These are phyloP conservation scores for Stagonosporopsis tanaceti DNA, from an alignment of 2,329 filamentous ascomycete species.

Conservation along the genomic window DNA sequence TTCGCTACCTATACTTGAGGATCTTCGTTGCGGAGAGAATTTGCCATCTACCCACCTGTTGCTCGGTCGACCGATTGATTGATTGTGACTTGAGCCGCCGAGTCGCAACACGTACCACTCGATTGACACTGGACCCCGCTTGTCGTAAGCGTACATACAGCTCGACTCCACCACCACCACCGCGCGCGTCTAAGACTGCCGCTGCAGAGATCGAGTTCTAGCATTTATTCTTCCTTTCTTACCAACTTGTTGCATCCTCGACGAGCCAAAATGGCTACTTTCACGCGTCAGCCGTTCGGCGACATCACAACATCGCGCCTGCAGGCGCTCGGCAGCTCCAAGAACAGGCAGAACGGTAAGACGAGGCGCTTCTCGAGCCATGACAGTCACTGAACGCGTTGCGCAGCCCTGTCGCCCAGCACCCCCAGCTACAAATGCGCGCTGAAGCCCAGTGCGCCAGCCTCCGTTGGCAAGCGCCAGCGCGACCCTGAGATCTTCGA, in stretches of 20 bases:
- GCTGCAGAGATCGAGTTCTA: neutral
- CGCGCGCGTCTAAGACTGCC: conserved; percentile 1
- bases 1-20: neutral
- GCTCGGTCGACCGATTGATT: conserved; percentile 9
- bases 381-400: conserved; percentile 31
- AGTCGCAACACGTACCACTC: conserved; percentile 4
- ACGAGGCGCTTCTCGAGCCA: neutral
- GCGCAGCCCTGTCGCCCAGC: conserved; percentile 37
- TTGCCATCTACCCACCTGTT: conserved; percentile 8
- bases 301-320: conserved; percentile 74
- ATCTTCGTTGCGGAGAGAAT: neutral
- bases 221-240: neutral
- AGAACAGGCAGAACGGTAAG: conserved; percentile 75
- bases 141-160: conserved; percentile 2
- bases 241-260: neutral
- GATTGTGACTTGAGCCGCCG: neutral
- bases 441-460: conserved; percentile 38
- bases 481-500: conserved; percentile 55
- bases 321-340: conserved; percentile 75
- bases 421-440: conserved; percentile 42
- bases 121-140: conserved; percentile 1
- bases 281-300: conserved; percentile 75
- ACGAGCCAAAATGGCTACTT: conserved; percentile 50
- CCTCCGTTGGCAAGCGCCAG: conserved; percentile 55
- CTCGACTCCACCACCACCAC: conserved; percentile 1